Evolutionary conservation across 176 grass and related monocot genomes (phyloP).

Genomic region (maize (Zea mays)): Zm-B73-REFERENCE-NAM-5.0 NC_050097.1:204055501-204056000

Average conservation of each 20-base stretch:
- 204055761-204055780: neutral
- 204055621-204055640: neutral
- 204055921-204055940: too few species aligned
- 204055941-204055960: too few species aligned
- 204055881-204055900: too few species aligned
- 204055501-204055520: constrained; percentile 72
- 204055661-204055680: constrained; percentile 34
- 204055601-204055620: constrained; percentile 28
- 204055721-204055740: neutral
- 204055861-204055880: too few species aligned
- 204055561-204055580: constrained; percentile 11
- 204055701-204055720: neutral
- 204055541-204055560: constrained; percentile 15
- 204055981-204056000: too few species aligned
- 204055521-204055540: constrained; percentile 46
- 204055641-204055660: neutral
- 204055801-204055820: constrained; percentile 8
- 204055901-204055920: too few species aligned
- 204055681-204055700: neutral
- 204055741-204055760: constrained; percentile 9
- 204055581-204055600: constrained; percentile 40
- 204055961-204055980: too few species aligned
- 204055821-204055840: neutral
- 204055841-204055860: neutral
- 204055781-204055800: neutral